Conservation (phyloP, 2,329 filamentous ascomycete species). For the Truncatella angustata region DNA sequence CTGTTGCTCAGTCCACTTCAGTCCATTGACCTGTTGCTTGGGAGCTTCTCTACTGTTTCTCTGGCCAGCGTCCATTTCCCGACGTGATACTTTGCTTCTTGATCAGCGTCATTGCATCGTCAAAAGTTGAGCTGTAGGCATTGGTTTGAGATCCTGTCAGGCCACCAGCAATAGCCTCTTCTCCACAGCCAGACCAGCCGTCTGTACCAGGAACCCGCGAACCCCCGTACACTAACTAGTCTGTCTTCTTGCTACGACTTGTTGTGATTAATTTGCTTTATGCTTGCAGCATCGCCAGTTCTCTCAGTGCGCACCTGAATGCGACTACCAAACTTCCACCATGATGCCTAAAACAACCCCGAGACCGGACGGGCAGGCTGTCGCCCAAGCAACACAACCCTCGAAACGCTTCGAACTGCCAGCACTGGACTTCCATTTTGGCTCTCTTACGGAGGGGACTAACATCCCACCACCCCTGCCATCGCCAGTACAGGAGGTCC, state of each 20-base stretch:
- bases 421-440: slow-evolving; percentile 56
- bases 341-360: slow-evolving; percentile 9
- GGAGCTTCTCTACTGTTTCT: too few relatives aligned
- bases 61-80: background rate
- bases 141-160: too few relatives aligned
- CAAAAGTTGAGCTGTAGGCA: too few relatives aligned
- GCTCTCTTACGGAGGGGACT: slow-evolving; percentile 59
- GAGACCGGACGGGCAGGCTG: background rate
- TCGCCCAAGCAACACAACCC: background rate
- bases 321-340: background rate
- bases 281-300: background rate
- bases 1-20: background rate
- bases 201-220: background rate
- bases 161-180: background rate
- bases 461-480: slow-evolving; percentile 58
- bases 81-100: background rate
- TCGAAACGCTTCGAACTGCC: slow-evolving; percentile 53
- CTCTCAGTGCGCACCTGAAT: background rate
- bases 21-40: too few relatives aligned
- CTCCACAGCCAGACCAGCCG: background rate
- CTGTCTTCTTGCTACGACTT: background rate
- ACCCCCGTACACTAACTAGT: background rate
- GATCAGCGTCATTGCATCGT: background rate
- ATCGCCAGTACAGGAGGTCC: slow-evolving; percentile 49
- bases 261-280: background rate